Percentiles rank a stretch among this genome's conserved stretches.
Conservation (phyloP, 140 eudicot species). For the Senecio squalidus region DNA sequence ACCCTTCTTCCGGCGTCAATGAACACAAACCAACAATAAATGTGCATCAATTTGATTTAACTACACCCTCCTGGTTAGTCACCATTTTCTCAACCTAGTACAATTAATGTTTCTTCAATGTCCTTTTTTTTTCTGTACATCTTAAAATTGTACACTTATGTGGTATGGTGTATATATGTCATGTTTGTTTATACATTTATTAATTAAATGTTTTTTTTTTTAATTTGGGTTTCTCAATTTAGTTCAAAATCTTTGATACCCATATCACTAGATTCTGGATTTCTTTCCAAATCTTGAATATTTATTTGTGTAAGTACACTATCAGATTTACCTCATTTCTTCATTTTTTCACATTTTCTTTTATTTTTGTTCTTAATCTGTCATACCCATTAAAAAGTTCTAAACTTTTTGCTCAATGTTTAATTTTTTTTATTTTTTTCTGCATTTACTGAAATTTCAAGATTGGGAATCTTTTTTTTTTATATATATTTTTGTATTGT, state of each 20-base stretch:
- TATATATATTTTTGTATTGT: background rate
- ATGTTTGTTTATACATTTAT: slow-evolving; percentile 5
- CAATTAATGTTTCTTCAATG: background rate
- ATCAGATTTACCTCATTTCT: slow-evolving; percentile 19
- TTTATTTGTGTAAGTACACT: slow-evolving; percentile 10
- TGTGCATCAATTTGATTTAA: slow-evolving; percentile 16
- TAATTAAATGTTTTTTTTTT: background rate
- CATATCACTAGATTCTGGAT: slow-evolving; percentile 14
- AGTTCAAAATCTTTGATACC: slow-evolving; percentile 8
- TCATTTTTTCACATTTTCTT: background rate
- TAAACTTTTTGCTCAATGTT: slow-evolving; percentile 1
- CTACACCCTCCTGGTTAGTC: slow-evolving; percentile 18
- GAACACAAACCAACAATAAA: slow-evolving; percentile 10
- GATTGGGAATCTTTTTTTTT: background rate
- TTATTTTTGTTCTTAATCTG: background rate
- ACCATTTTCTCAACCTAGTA: slow-evolving; percentile 1
- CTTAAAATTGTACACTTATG: background rate
- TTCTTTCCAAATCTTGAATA: slow-evolving; percentile 11
- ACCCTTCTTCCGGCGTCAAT: slow-evolving; percentile 11
- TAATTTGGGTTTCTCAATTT: background rate
- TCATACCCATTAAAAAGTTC: background rate
- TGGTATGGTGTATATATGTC: background rate
- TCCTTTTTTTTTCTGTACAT: background rate
- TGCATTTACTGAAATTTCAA: background rate
- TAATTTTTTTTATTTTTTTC: background rate